Conservation (phyloP, 2,329 filamentous ascomycete species). For the Fusarium citri region DNA sequence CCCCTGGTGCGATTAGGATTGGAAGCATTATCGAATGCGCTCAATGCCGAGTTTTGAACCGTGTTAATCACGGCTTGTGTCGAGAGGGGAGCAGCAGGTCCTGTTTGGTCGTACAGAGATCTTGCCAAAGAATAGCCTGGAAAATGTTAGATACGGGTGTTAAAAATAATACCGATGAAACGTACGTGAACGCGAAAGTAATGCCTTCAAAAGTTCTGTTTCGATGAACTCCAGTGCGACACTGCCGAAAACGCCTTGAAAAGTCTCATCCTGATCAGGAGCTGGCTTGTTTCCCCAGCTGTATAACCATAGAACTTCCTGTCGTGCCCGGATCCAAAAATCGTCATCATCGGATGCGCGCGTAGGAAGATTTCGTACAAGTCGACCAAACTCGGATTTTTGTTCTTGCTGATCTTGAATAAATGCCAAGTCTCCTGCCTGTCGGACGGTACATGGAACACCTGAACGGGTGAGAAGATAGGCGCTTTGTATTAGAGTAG, state of each 20-base stretch:
- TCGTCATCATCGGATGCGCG: conserved; percentile 69
- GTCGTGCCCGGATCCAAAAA: conserved; percentile 71
- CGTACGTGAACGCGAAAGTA: conserved; percentile 72
- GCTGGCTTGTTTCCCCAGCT: conserved; percentile 70
- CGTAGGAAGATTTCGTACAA: conserved; percentile 65
- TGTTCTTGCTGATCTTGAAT: conserved; percentile 74
- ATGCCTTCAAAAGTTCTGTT: conserved; percentile 74
- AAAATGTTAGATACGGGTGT: conserved; percentile 13
- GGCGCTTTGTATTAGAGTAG: conserved; percentile 72
- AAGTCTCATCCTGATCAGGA: conserved; percentile 51
- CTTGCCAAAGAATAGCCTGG: conserved; percentile 71
- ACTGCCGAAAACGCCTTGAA: conserved; percentile 72
- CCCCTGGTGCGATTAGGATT: conserved; percentile 83
- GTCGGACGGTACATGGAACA: conserved; percentile 62
- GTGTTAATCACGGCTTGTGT: conserved; percentile 66
- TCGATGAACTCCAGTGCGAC: conserved; percentile 73
- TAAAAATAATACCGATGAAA: not conserved
- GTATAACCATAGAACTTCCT: conserved; percentile 78
- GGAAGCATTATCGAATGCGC: conserved; percentile 82
- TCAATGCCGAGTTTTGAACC: conserved; percentile 72
- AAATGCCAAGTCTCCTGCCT: conserved; percentile 72
- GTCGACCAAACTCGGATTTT: conserved; percentile 65
- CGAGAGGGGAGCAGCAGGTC: conserved; percentile 61
- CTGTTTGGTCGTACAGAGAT: conserved; percentile 68
- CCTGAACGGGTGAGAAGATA: conserved; percentile 66